Evolutionary conservation across 2,329 filamentous ascomycete species (phyloP).

Genomic region (Sporothrix inflata): DNA sequence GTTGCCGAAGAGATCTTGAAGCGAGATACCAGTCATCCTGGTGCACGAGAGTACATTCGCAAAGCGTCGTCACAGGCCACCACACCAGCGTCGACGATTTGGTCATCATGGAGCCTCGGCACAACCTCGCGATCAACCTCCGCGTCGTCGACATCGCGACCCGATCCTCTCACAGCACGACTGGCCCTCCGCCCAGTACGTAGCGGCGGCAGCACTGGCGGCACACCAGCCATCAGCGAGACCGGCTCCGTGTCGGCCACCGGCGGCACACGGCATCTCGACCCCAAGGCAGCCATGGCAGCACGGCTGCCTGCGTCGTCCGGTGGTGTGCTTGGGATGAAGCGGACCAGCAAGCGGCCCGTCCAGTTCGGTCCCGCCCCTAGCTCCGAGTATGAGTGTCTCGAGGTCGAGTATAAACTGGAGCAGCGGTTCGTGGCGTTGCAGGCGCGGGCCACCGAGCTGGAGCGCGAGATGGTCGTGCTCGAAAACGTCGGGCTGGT

Average conservation of each 20-base stretch:
- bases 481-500: conserved; percentile 25
- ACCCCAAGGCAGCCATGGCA: conserved; percentile 21
- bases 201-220: background rate
- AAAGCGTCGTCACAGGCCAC: conserved; percentile 23
- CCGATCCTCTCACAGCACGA: background rate
- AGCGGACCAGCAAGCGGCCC: conserved; percentile 10
- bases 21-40: conserved; percentile 25
- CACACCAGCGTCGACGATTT: conserved; percentile 13
- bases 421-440: conserved; percentile 14
- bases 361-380: conserved; percentile 7
- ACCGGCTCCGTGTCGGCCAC: background rate
- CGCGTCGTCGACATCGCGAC: conserved; percentile 20
- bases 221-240: conserved; percentile 7
- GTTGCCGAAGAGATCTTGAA: conserved; percentile 32
- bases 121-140: conserved; percentile 43
- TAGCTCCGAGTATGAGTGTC: background rate
- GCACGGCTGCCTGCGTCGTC: conserved; percentile 13
- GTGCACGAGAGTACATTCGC: conserved; percentile 14
- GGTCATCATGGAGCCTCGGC: conserved; percentile 41
- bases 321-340: background rate
- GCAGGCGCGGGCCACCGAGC: conserved; percentile 22
- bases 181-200: background rate
- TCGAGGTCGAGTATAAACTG: conserved; percentile 17
- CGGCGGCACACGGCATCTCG: background rate
- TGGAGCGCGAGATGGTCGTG: conserved; percentile 30